Percentiles rank a stretch among this genome's conserved stretches.
These are phyloP conservation scores for Didymella glomerata DNA, from an alignment of 2,329 filamentous ascomycete species.

Conservation along the genomic window DNA sequence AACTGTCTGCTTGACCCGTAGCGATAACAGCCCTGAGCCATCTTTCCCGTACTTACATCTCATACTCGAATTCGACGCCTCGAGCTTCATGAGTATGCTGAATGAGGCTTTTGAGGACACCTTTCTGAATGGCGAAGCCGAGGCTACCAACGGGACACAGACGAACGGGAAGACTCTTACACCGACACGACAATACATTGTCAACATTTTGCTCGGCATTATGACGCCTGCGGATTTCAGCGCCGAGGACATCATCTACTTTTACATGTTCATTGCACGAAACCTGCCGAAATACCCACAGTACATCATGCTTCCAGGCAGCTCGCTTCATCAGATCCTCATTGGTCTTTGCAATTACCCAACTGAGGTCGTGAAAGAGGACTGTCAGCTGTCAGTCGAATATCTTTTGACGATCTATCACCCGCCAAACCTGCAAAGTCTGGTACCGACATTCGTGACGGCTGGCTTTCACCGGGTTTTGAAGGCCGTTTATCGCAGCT, in stretches of 20 bases:
- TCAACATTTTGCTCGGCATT: slow-evolving; percentile 88
- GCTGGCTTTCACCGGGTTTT: slow-evolving; percentile 91
- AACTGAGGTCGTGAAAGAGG: slow-evolving; percentile 80
- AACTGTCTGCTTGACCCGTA: slow-evolving; percentile 67
- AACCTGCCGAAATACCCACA: slow-evolving; percentile 97
- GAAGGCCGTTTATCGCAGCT: slow-evolving; percentile 83
- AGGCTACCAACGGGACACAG: slow-evolving; percentile 65
- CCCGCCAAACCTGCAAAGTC: slow-evolving; percentile 77
- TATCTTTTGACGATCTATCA: slow-evolving; percentile 94
- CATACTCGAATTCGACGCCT: slow-evolving; percentile 86
- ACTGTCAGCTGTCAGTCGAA: slow-evolving; percentile 96
- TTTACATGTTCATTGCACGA: slow-evolving; percentile 98
- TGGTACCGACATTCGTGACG: slow-evolving; percentile 79
- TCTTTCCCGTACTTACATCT: slow-evolving; percentile 86
- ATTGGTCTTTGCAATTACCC: slow-evolving; percentile 86
- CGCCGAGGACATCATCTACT: slow-evolving; percentile 84
- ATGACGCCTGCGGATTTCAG: slow-evolving; percentile 83
- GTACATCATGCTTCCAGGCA: slow-evolving; percentile 89
- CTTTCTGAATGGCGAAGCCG: slow-evolving; percentile 83
- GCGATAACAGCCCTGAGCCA: slow-evolving; percentile 66
- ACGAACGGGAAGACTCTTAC: slow-evolving; percentile 60
- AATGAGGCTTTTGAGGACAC: slow-evolving; percentile 98
- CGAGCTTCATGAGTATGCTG: slow-evolving; percentile 91
- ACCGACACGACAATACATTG: slow-evolving; percentile 88
- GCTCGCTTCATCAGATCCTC: slow-evolving; percentile 81